Conservation (phyloP, 192 early-diverging fungal genomes). For the Allomyces javanicus region DNA sequence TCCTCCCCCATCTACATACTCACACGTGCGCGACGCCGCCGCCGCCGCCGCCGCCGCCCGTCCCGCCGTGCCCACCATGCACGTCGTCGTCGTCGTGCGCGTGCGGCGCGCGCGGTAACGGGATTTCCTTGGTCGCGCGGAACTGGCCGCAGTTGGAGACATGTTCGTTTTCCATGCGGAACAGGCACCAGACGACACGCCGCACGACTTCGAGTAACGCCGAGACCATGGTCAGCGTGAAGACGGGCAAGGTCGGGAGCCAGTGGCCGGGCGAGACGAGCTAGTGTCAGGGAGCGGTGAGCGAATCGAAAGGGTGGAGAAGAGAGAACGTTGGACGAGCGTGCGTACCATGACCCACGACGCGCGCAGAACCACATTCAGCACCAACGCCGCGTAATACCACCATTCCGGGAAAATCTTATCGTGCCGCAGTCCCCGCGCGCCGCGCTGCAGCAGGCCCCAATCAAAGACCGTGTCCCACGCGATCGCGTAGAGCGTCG, state of each 20-base stretch:
- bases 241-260: neutral
- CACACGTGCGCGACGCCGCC: no score
- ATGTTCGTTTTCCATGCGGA: neutral
- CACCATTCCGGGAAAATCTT: neutral
- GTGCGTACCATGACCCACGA: neutral
- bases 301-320: neutral
- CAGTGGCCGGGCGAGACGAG: neutral
- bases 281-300: neutral
- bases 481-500: neutral
- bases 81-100: neutral
- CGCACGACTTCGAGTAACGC: neutral
- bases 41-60: no score
- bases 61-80: no score
- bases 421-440: neutral
- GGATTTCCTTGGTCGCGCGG: neutral
- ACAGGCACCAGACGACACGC: neutral
- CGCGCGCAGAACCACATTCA: neutral
- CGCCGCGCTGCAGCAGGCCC: neutral
- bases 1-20: no score
- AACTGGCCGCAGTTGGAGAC: neutral
- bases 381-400: neutral
- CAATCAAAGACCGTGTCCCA: neutral
- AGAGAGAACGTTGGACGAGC: no score
- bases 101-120: neutral
- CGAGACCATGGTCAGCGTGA: neutral